A percentile compares a stretch with the other conserved stretches of the same genome.
Conservation (phyloP, 495 filamentous ascomycete species). For the Apodospora peruviana region DNA sequence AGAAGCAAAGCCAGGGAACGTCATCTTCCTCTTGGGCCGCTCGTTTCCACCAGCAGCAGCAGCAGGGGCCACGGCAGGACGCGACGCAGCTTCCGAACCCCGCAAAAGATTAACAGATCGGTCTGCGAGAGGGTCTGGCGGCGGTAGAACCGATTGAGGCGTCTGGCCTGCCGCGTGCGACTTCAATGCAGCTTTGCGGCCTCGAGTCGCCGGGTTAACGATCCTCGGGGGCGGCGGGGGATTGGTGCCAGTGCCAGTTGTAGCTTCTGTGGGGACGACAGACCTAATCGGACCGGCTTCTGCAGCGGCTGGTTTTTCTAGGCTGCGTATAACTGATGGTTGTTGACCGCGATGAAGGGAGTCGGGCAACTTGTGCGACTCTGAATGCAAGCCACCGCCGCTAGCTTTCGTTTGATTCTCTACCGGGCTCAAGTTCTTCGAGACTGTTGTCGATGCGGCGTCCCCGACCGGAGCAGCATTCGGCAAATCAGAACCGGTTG, state of each 20-base stretch:
- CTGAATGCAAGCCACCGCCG: too few relatives aligned
- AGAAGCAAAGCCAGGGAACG: slow-evolving; percentile 33
- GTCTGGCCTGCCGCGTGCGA: slow-evolving; percentile 42
- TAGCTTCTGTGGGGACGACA: neutral
- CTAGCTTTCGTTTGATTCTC: too few relatives aligned
- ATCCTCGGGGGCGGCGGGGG: slow-evolving; percentile 14
- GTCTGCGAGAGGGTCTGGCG: slow-evolving; percentile 12
- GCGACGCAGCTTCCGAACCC: slow-evolving; percentile 1
- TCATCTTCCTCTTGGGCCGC: slow-evolving; percentile 23
- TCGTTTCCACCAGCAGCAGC: slow-evolving; percentile 7
- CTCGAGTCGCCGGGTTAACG: slow-evolving; percentile 43
- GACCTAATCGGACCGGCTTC: neutral
- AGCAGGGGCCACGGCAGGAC: neutral
- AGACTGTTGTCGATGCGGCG: too few relatives aligned
- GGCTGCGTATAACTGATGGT: neutral
- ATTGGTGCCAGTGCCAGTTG: neutral
- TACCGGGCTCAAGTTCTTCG: too few relatives aligned
- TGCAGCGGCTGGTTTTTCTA: neutral
- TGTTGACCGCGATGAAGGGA: neutral
- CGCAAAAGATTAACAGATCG: neutral
- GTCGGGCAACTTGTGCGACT: neutral
- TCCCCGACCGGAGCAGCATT: too few relatives aligned
- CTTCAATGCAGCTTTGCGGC: slow-evolving; percentile 43
- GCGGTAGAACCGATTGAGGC: slow-evolving; percentile 32
- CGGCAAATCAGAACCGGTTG: too few relatives aligned